Evolutionary conservation across 352 stramenopile genomes (phyloP).

Genomic region (Blastocystis sp.): DNA sequence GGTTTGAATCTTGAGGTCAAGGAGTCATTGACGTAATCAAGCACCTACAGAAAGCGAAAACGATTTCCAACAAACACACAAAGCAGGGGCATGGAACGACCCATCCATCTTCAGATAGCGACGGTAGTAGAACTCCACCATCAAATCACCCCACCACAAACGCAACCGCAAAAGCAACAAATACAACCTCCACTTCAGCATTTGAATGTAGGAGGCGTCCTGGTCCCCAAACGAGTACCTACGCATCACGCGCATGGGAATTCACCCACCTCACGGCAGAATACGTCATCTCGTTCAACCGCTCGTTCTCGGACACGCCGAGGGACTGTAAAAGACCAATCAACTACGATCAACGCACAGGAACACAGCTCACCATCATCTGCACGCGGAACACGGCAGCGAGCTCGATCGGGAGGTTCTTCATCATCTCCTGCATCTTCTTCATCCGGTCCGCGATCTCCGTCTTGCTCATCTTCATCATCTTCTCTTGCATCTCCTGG

Average conservation of each 20-base stretch:
- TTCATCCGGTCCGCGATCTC: slow-evolving; percentile 53
- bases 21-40: background rate
- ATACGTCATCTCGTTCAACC: slow-evolving; percentile 31
- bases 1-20: background rate
- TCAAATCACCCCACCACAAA: slow-evolving; percentile 25
- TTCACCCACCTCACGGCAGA: slow-evolving; percentile 1
- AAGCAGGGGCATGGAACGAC: background rate
- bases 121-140: slow-evolving; percentile 61
- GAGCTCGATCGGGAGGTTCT: slow-evolving; percentile 51
- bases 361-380: slow-evolving; percentile 20
- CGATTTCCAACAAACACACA: background rate
- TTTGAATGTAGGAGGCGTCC: background rate
- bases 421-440: slow-evolving; percentile 55
- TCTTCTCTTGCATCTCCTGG: slow-evolving; percentile 6
- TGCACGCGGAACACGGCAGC: slow-evolving; percentile 36
- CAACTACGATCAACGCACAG: background rate
- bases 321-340: background rate
- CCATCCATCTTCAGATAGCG: background rate
- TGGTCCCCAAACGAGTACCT: slow-evolving; percentile 4
- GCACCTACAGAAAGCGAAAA: background rate
- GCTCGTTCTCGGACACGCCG: slow-evolving; percentile 5
- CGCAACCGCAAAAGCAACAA: background rate
- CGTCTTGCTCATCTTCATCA: background rate
- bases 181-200: slow-evolving; percentile 35
- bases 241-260: background rate